Evolutionary conservation across 345 rosid genomes (phyloP).

Genomic region (Linum tenue): DNA sequence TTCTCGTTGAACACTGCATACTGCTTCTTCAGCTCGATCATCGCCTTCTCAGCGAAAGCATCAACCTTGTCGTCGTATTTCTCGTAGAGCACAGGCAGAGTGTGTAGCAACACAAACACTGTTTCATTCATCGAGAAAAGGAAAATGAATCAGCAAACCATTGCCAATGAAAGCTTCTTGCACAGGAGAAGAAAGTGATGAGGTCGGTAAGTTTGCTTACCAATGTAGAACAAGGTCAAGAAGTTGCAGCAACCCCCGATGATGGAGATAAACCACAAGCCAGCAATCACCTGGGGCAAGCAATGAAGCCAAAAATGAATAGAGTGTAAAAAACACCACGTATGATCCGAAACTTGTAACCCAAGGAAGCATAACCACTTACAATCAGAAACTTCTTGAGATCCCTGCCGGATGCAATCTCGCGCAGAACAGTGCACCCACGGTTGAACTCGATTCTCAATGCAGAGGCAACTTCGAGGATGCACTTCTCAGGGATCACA

Average conservation of each 20-base stretch:
- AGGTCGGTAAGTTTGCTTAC: background rate
- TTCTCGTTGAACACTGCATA: slow-evolving; percentile 1
- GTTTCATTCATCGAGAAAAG: background rate
- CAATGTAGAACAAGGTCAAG: slow-evolving; percentile 7
- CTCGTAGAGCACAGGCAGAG: slow-evolving; percentile 1
- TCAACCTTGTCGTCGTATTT: slow-evolving; percentile 3
- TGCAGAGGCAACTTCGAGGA: slow-evolving; percentile 19
- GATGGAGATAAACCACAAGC: slow-evolving; percentile 4
- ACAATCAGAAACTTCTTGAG: slow-evolving; percentile 20
- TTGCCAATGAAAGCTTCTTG: background rate
- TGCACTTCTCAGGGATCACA: slow-evolving; percentile 17
- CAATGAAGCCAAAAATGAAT: background rate
- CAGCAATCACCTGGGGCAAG: slow-evolving; percentile 2
- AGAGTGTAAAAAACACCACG: background rate
- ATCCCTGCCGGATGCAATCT: slow-evolving; percentile 20
- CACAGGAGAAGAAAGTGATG: background rate
- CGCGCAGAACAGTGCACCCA: slow-evolving; percentile 9
- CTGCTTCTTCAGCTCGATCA: slow-evolving; percentile 1
- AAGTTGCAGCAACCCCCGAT: slow-evolving; percentile 8
- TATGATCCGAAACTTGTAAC: background rate
- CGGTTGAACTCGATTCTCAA: slow-evolving; percentile 20
- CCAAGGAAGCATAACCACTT: slow-evolving; percentile 3
- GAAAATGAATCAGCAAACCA: background rate
- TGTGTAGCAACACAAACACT: slow-evolving; percentile 3
- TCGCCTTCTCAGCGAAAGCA: background rate